Evolutionary conservation across 2,329 filamentous ascomycete genomes (phyloP).

Genomic region (Colletotrichum godetiae): DNA sequence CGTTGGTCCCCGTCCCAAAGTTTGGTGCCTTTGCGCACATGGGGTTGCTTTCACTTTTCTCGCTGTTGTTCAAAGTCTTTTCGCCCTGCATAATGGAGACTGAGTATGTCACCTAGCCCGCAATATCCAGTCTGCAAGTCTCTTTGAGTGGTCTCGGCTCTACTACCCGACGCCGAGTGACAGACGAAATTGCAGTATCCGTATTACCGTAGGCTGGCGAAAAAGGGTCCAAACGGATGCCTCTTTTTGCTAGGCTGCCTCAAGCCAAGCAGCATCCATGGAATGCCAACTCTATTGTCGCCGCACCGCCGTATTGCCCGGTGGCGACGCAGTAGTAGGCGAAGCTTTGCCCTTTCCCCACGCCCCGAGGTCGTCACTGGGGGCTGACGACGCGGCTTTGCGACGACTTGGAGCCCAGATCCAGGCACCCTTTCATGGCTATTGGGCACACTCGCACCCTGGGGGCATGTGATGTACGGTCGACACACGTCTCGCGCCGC

Average conservation of each 20-base stretch:
- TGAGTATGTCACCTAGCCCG: not conserved
- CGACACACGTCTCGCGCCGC: not conserved
- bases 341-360: slow-evolving; percentile 28
- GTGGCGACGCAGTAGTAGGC: slow-evolving; percentile 22
- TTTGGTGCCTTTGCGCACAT: slow-evolving; percentile 23
- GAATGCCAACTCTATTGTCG: slow-evolving; percentile 14
- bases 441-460: not conserved
- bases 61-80: not conserved
- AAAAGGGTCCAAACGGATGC: slow-evolving; percentile 8
- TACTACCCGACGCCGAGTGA: slow-evolving; percentile 22
- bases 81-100: not conserved
- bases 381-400: slow-evolving; percentile 35
- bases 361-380: slow-evolving; percentile 8
- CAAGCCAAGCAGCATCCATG: slow-evolving; percentile 25
- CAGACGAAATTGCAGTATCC: slow-evolving; percentile 23
- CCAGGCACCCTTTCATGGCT: slow-evolving; percentile 31
- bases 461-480: slow-evolving; percentile 31
- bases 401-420: slow-evolving; percentile 32
- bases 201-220: not conserved
- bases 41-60: slow-evolving; percentile 11
- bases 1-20: not conserved
- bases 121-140: not conserved
- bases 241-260: slow-evolving; percentile 3
- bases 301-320: not conserved
- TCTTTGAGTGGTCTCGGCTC: slow-evolving; percentile 16